These are phyloP conservation scores for Pseudogymnoascus sp. DNA, from an alignment of 2,329 filamentous ascomycete species.

Conservation along the genomic window DNA sequence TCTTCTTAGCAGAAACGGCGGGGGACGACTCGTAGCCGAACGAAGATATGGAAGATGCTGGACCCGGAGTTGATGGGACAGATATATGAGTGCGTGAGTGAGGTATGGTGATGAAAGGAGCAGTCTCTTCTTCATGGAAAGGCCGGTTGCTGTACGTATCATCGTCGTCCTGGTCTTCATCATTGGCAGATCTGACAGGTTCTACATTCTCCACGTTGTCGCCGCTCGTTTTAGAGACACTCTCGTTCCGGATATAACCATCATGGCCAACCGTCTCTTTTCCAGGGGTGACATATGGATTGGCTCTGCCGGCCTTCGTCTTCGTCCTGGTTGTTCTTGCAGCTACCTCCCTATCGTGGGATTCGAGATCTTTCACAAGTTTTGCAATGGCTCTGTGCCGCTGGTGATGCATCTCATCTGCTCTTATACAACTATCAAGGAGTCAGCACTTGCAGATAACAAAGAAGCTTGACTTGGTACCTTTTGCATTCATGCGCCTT, in stretches of 20 bases:
- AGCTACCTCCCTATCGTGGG: constrained; percentile 15
- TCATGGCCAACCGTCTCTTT: not conserved
- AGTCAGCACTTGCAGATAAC: constrained; percentile 9
- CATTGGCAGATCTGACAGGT: not conserved
- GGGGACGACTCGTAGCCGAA: not conserved
- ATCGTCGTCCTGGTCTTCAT: not conserved
- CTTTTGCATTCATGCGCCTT: constrained; percentile 26
- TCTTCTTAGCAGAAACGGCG: not conserved
- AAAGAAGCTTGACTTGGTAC: constrained; percentile 15
- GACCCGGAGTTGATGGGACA: not conserved
- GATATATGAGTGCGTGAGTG: not conserved
- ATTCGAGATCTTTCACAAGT: constrained; percentile 21
- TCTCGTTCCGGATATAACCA: not conserved
- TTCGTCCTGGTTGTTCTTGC: not conserved
- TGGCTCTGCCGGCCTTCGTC: not conserved
- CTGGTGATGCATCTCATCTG: constrained; percentile 27
- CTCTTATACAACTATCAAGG: constrained; percentile 22
- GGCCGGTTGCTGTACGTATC: not conserved
- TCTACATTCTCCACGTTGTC: not conserved
- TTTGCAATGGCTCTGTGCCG: constrained; percentile 27
- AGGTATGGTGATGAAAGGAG: not conserved
- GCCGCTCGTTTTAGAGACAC: not conserved
- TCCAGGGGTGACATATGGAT: not conserved
- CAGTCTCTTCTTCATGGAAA: not conserved
- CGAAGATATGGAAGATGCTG: not conserved